Conservation (phyloP, 2,329 filamentous ascomycete genomes). For the Trichoderma atroviride region DNA sequence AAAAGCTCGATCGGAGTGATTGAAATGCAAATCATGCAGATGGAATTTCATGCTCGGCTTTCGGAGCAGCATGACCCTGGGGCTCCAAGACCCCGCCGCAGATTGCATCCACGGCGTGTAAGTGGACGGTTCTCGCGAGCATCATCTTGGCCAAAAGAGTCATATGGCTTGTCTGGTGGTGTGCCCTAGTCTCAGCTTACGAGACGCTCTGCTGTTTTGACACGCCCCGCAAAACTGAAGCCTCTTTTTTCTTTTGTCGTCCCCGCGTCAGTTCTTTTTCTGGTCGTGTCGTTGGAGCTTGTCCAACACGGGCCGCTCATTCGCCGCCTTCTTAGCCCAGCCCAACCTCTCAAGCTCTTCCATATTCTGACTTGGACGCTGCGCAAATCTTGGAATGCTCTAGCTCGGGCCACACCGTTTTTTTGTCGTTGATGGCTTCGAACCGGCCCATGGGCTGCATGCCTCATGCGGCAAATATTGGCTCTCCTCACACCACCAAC, state of each 20-base stretch:
- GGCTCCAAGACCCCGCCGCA: conserved; percentile 15
- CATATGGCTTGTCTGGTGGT: conserved; percentile 11
- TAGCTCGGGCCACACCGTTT: not conserved
- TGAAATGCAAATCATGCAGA: conserved; percentile 36
- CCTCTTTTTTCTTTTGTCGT: not conserved
- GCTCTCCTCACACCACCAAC: conserved; percentile 6
- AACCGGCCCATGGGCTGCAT: not conserved
- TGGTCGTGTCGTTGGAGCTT: not conserved
- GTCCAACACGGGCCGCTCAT: conserved; percentile 17
- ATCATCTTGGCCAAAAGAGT: conserved; percentile 2
- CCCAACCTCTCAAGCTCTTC: not conserved
- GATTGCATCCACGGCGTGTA: not conserved
- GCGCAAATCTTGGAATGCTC: conserved; percentile 1
- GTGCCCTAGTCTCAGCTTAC: conserved; percentile 24
- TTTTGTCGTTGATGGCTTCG: not conserved
- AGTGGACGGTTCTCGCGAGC: not conserved
- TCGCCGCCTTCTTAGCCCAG: conserved; percentile 13
- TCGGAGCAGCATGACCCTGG: conserved; percentile 34
- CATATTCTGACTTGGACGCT: not conserved
- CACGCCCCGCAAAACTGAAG: not conserved
- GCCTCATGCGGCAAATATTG: conserved; percentile 6
- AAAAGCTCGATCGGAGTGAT: conserved; percentile 33
- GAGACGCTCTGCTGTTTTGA: not conserved
- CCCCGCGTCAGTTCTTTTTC: conserved; percentile 2
- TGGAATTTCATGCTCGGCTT: conserved; percentile 21